These are phyloP conservation scores for Diaporthe sp. DNA, from an alignment of 2,329 filamentous ascomycete species.

Conservation along the genomic window DNA sequence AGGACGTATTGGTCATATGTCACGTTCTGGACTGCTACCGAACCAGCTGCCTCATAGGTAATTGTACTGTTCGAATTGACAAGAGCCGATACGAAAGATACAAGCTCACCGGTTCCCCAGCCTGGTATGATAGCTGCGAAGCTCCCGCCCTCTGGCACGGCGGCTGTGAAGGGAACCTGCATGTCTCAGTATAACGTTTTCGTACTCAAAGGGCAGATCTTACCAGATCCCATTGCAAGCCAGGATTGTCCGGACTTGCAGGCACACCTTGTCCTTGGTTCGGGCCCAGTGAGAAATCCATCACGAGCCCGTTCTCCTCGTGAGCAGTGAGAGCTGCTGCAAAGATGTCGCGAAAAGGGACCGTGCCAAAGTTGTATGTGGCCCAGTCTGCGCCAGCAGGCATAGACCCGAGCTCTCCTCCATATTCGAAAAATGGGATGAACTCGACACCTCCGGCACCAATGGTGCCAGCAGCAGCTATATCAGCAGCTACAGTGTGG, in stretches of 20 bases:
- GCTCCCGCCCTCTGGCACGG: not conserved
- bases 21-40: not conserved
- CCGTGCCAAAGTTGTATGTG: not conserved
- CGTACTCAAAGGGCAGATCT: not conserved
- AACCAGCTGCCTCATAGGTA: not conserved
- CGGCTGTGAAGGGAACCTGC: not conserved
- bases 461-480: not conserved
- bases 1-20: not conserved
- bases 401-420: not conserved
- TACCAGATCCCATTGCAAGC: conserved; percentile 1
- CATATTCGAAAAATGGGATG: not conserved
- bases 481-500: not conserved
- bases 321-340: not conserved
- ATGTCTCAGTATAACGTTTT: not conserved
- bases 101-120: not conserved
- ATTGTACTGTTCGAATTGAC: not conserved
- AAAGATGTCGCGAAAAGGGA: conserved; percentile 6
- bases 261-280: not conserved
- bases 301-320: not conserved
- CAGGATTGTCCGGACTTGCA: not conserved
- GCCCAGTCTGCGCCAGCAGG: not conserved
- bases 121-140: not conserved
- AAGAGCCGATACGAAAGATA: conserved; percentile 1
- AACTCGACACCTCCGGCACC: not conserved
- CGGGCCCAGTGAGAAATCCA: conserved; percentile 1